A percentile compares a stretch with the other conserved stretches of the same genome.
phyloP scores from a whole-genome alignment of 1,284 basidiomycete species.

The Pulveroboletus sp. region DNA sequence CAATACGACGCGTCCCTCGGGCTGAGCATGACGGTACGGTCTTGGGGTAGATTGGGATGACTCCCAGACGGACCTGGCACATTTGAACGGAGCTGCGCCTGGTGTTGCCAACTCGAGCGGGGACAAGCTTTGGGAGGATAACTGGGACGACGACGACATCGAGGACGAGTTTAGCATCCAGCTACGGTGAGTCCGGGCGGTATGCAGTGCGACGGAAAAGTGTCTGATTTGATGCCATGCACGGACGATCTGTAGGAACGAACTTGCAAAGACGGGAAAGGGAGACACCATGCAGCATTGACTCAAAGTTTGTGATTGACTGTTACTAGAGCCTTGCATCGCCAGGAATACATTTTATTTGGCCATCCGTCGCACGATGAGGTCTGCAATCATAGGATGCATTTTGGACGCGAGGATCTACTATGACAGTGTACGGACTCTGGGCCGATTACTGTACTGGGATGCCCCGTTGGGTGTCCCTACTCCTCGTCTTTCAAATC shows the following conservation, averaged over 20 bases:
- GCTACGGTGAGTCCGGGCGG: conserved; percentile 65
- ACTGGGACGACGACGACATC: conserved; percentile 99
- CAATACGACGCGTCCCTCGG: not conserved
- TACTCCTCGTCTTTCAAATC: conserved; percentile 18
- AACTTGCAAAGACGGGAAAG: conserved; percentile 64
- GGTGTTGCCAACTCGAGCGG: conserved; percentile 73
- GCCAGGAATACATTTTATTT: conserved; percentile 5
- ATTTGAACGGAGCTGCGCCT: conserved; percentile 69
- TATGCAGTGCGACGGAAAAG: not conserved
- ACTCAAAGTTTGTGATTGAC: conserved; percentile 3
- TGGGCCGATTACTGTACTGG: no score
- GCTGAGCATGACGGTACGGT: not conserved
- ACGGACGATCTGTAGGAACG: conserved; percentile 47
- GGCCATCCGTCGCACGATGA: not conserved
- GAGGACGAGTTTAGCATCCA: conserved; percentile 97
- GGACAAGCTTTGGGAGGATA: conserved; percentile 96
- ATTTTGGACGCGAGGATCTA: not conserved
- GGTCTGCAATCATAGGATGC: not conserved
- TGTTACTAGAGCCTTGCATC: conserved; percentile 9
- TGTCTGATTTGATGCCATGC: conserved; percentile 1
- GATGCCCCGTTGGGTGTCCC: not conserved
- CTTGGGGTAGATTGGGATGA: conserved; percentile 78
- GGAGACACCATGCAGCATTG: conserved; percentile 62
- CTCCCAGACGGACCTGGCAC: conserved; percentile 76
- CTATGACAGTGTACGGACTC: no score